These are phyloP conservation scores for Aspergillus sp. DNA, from an alignment of 2,329 filamentous ascomycete species.

Conservation along the genomic window DNA sequence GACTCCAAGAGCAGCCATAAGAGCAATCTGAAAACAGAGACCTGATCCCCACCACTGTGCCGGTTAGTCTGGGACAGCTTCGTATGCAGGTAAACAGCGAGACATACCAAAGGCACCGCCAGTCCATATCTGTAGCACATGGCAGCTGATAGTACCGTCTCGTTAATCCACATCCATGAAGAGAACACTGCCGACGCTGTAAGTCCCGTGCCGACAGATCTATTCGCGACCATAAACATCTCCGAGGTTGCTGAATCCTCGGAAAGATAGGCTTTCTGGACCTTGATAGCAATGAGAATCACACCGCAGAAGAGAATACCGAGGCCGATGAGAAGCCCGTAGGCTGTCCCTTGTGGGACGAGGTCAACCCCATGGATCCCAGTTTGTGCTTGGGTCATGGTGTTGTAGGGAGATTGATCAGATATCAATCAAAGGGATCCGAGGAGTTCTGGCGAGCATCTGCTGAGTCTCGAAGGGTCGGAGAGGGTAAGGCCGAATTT, in stretches of 20 bases:
- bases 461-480: not conserved
- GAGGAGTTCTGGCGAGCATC: not conserved
- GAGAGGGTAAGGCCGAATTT: conserved; percentile 1
- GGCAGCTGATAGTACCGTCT: conserved; percentile 35
- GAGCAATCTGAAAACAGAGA: conserved; percentile 50
- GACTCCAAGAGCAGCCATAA: conserved; percentile 52
- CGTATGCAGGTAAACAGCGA: not conserved
- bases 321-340: conserved; percentile 52
- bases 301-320: conserved; percentile 49
- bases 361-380: conserved; percentile 15
- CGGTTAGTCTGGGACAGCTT: not conserved
- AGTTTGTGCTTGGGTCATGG: conserved; percentile 4
- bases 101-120: conserved; percentile 35
- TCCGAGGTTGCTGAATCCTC: conserved; percentile 42
- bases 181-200: conserved; percentile 41
- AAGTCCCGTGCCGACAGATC: conserved; percentile 37
- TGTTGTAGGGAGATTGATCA: not conserved
- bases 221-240: conserved; percentile 43
- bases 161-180: conserved; percentile 43
- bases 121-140: conserved; percentile 37
- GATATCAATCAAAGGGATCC: not conserved
- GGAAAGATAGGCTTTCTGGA: conserved; percentile 40
- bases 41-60: conserved; percentile 39
- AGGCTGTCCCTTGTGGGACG: conserved; percentile 34
- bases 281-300: conserved; percentile 47